Conservation (phyloP, 345 rosid genomes). For the Carallia brachiata region DNA sequence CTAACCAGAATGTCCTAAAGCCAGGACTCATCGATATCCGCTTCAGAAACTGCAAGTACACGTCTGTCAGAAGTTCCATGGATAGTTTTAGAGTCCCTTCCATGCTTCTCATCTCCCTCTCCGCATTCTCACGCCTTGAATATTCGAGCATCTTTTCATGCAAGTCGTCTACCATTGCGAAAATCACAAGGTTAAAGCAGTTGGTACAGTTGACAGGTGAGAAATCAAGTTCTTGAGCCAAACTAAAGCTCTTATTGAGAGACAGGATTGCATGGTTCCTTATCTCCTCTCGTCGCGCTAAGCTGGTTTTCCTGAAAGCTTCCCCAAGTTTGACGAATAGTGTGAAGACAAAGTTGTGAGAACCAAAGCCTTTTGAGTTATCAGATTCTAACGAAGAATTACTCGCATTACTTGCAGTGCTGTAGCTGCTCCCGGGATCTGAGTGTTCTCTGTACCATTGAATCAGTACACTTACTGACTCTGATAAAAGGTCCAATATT, state of each 20-base stretch:
- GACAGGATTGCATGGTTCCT: conserved; percentile 62
- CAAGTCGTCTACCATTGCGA: conserved; percentile 75
- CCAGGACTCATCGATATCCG: conserved; percentile 53
- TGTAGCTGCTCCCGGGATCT: conserved; percentile 41
- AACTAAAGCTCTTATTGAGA: conserved; percentile 50
- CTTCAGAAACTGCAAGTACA: conserved; percentile 46
- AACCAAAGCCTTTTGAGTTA: conserved; percentile 28
- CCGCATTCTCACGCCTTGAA: conserved; percentile 71
- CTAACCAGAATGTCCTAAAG: conserved; percentile 86
- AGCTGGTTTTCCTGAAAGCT: conserved; percentile 70
- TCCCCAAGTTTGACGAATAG: conserved; percentile 76
- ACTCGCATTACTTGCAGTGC: conserved; percentile 48
- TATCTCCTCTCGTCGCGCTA: conserved; percentile 79
- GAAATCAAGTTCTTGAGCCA: conserved; percentile 65
- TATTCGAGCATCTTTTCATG: conserved; percentile 87
- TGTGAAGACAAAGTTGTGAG: conserved; percentile 37
- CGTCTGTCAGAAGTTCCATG: conserved; percentile 61
- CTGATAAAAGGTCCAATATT: conserved; percentile 67
- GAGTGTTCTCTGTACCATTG: conserved; percentile 54
- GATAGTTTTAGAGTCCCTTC: conserved; percentile 69
- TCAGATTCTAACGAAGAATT: conserved; percentile 56
- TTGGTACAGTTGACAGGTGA: conserved; percentile 55
- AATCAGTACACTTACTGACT: conserved; percentile 48
- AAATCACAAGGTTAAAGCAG: conserved; percentile 54
- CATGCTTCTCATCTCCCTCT: conserved; percentile 86